A percentile compares a stretch with the other conserved stretches of the same genome.
These are phyloP conservation scores for Ramularia endophylla DNA, from an alignment of 2,329 filamentous ascomycete species.

Conservation along the genomic window DNA sequence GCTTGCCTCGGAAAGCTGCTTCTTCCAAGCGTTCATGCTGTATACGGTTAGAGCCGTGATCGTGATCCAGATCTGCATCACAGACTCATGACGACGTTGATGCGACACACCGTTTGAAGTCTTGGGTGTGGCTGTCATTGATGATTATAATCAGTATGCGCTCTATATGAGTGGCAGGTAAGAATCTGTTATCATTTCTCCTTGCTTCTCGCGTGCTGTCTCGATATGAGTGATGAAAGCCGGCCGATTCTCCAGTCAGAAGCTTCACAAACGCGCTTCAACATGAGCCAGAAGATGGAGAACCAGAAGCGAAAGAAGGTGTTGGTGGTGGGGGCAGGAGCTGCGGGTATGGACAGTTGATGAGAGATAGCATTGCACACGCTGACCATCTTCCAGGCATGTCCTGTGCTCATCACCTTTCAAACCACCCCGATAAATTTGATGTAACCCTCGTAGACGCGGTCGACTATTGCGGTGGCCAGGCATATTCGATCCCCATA, in stretches of 20 bases:
- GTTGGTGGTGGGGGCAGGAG: conserved; percentile 57
- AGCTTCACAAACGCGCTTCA: conserved; percentile 30
- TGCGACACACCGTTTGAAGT: no score
- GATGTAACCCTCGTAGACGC: conserved; percentile 58
- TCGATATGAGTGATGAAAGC: conserved; percentile 1
- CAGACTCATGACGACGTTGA: no score
- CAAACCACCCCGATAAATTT: conserved; percentile 60
- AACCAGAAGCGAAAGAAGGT: conserved; percentile 44
- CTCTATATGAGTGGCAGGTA: no score
- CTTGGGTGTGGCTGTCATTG: no score
- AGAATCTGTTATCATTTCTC: no score
- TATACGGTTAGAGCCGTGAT: no score
- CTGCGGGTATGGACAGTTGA: conserved; percentile 50
- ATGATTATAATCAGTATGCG: no score
- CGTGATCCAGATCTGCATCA: no score
- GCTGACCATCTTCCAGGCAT: conserved; percentile 35
- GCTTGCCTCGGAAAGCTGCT: no score
- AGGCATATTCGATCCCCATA: conserved; percentile 53
- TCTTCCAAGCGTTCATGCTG: no score
- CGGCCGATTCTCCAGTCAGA: background rate
- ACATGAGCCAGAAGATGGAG: conserved; percentile 32
- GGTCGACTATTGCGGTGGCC: conserved; percentile 54
- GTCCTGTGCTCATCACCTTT: conserved; percentile 62
- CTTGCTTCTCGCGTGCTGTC: no score
- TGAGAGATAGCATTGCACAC: background rate